Percentiles rank a stretch among this genome's conserved stretches.
Evolutionary conservation across 257 asterid genomes (phyloP).

Genomic region (Solanum clarkiae): DNA sequence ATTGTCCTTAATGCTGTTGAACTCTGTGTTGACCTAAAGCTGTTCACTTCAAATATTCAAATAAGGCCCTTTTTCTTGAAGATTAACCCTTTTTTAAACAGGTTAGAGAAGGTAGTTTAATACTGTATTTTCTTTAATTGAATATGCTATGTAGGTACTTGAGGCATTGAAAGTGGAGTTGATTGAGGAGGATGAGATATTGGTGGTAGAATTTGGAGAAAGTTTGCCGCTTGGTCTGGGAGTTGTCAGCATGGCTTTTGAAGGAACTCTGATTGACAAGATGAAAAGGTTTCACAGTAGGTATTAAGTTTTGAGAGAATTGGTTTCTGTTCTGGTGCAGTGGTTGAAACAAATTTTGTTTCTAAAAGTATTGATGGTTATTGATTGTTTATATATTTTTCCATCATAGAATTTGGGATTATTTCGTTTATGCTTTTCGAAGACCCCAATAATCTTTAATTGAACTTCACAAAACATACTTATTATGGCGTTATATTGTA

Average conservation of each 20-base stretch:
- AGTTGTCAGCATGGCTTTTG: conserved; percentile 45
- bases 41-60: conserved; percentile 34
- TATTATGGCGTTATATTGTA: not conserved
- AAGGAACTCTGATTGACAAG: conserved; percentile 73
- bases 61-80: conserved; percentile 18
- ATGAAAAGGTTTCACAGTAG: conserved; percentile 94
- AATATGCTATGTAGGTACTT: not conserved
- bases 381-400: not conserved
- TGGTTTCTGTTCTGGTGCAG: not conserved
- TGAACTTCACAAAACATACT: not conserved
- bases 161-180: too few relatives aligned
- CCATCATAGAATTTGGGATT: not conserved
- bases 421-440: not conserved
- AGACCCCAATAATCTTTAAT: not conserved
- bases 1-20: conserved; percentile 84
- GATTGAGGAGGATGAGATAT: too few relatives aligned
- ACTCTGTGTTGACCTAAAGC: conserved; percentile 43
- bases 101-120: not conserved
- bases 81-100: not conserved
- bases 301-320: conserved; percentile 9
- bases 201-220: conserved; percentile 6
- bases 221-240: conserved; percentile 62
- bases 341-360: not conserved
- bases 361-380: not conserved
- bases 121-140: not conserved